phyloP scores from a whole-genome alignment of 768 basidiomycete species.

The Tephrocybe sp. region DNA sequence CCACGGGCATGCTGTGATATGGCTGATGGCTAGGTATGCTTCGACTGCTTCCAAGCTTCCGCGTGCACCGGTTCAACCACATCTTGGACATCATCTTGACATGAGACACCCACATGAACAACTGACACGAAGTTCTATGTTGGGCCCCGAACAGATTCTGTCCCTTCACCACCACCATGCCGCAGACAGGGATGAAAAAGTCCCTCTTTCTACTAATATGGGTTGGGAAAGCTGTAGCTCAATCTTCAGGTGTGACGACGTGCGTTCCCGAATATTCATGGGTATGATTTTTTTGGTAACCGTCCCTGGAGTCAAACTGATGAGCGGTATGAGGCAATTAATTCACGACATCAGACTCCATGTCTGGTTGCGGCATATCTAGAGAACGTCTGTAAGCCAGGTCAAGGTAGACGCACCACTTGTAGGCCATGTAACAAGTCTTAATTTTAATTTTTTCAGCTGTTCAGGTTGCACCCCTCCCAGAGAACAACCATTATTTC shows the following conservation, averaged over 20 bases:
- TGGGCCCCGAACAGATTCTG: background rate
- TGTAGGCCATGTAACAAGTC: constrained; percentile 1
- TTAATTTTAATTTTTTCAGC: constrained; percentile 24
- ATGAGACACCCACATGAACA: background rate
- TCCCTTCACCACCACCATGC: constrained; percentile 6
- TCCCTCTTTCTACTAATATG: constrained; percentile 1
- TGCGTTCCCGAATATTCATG: constrained; percentile 36
- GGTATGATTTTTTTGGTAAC: constrained; percentile 22
- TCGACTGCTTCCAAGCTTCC: background rate
- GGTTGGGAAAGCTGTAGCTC: constrained; percentile 18
- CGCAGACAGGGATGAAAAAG: background rate
- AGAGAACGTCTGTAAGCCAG: constrained; percentile 37
- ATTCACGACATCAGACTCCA: constrained; percentile 43
- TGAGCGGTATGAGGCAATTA: constrained; percentile 31
- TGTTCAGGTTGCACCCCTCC: constrained; percentile 36
- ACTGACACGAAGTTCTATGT: background rate
- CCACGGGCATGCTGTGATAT: background rate
- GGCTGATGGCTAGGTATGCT: background rate
- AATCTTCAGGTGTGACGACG: constrained; percentile 34
- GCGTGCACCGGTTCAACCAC: background rate
- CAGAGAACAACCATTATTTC: constrained; percentile 36
- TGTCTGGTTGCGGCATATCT: constrained; percentile 50
- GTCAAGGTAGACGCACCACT: constrained; percentile 24
- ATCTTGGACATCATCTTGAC: background rate
- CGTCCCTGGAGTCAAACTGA: background rate